Conservation (phyloP, 1,139 yeast genomes). For the Nakaseomyces nivariensis region DNA sequence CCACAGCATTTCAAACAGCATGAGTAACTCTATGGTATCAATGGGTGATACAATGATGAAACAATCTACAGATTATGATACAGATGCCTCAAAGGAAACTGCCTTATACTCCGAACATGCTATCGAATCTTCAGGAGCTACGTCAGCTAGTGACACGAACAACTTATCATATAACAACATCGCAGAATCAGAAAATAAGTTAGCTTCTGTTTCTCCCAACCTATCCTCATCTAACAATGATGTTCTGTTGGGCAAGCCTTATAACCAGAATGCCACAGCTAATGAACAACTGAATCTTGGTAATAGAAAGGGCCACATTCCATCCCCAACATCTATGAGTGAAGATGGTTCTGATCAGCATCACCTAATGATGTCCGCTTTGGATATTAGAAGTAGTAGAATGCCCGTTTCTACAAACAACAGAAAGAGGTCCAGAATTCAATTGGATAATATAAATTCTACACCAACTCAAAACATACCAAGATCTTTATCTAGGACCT, state of each 20-base stretch:
- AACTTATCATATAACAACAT: background rate
- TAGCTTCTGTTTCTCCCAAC: background rate
- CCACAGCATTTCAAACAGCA: background rate
- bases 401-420: background rate
- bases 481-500: constrained; percentile 1
- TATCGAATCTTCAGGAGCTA: constrained; percentile 1
- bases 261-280: background rate
- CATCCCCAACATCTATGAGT: constrained; percentile 57
- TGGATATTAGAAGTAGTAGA: constrained; percentile 1
- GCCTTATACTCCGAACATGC: constrained; percentile 3
- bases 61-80: constrained; percentile 2
- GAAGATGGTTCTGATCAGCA: constrained; percentile 57
- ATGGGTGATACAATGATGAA: background rate
- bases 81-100: constrained; percentile 1
- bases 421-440: constrained; percentile 1
- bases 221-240: background rate
- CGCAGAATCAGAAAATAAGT: background rate
- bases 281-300: constrained; percentile 1
- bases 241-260: background rate
- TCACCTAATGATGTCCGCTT: constrained; percentile 11
- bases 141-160: background rate
- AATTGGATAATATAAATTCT: background rate
- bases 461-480: constrained; percentile 1
- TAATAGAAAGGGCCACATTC: constrained; percentile 13
- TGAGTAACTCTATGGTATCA: constrained; percentile 5